phyloP scores from a whole-genome alignment of 306 rosid genomes.

The Comarum palustre region DNA sequence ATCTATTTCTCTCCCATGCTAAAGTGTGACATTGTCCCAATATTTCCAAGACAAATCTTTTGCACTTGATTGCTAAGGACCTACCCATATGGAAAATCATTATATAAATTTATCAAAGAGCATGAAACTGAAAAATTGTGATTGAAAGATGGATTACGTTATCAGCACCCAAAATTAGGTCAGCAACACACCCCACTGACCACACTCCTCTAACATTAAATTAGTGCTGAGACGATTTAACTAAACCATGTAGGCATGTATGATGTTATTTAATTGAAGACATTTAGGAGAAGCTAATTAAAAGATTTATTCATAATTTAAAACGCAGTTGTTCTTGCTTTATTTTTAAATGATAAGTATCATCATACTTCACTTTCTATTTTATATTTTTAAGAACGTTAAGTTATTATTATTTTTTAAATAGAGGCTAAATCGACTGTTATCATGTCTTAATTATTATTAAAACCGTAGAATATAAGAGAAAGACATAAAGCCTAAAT shows the following conservation, averaged over 20 bases:
- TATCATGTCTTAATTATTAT: too few species aligned
- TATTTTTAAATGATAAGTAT: too few species aligned
- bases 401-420: too few species aligned
- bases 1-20: background rate
- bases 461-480: too few species aligned
- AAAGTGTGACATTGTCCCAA: constrained; percentile 12
- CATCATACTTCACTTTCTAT: too few species aligned
- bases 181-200: constrained; percentile 5
- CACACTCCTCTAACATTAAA: background rate
- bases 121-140: background rate
- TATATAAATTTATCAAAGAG: background rate
- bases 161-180: constrained; percentile 3
- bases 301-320: too few species aligned
- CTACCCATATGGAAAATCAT: background rate
- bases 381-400: too few species aligned
- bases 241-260: background rate
- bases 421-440: too few species aligned
- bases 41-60: constrained; percentile 4
- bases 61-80: constrained; percentile 17
- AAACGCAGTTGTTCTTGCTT: background rate
- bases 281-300: background rate
- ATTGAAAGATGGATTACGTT: constrained; percentile 4
- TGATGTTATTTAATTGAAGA: background rate
- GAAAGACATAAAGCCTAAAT: too few species aligned
- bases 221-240: background rate